Percentiles rank a stretch among this genome's conserved stretches.
These are phyloP conservation scores for Grammothele lineata DNA, from an alignment of 768 basidiomycete genomes.

Conservation along the genomic window DNA sequence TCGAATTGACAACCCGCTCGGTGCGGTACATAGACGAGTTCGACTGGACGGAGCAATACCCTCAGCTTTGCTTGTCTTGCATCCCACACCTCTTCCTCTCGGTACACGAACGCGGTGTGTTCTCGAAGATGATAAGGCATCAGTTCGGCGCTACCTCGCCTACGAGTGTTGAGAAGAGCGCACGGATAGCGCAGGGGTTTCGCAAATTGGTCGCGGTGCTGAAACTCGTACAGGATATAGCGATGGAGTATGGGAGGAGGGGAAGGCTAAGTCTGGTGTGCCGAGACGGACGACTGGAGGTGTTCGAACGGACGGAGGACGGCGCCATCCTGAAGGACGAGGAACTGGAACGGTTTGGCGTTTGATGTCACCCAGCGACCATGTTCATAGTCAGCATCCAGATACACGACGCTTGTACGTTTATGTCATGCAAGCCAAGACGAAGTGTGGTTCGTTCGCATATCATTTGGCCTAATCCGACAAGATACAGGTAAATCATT, in stretches of 20 bases:
- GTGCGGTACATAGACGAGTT: conserved; percentile 12
- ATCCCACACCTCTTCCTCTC: conserved; percentile 59
- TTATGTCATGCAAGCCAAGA: no score
- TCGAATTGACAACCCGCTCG: conserved; percentile 27
- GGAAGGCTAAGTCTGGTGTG: conserved; percentile 58
- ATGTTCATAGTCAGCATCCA: no score
- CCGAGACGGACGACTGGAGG: conserved; percentile 35
- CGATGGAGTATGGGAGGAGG: conserved; percentile 46
- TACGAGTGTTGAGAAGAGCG: conserved; percentile 18
- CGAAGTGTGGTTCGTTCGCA: no score
- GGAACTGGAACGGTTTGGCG: conserved; percentile 27
- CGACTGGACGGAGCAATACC: conserved; percentile 59
- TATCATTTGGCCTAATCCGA: no score
- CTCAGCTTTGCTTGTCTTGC: conserved; percentile 67
- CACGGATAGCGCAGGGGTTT: conserved; percentile 24
- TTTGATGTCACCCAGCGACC: no score
- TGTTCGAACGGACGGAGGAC: conserved; percentile 45
- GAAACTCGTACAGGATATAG: conserved; percentile 41
- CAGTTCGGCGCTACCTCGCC: conserved; percentile 21
- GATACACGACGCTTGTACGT: no score
- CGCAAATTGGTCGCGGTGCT: conserved; percentile 27
- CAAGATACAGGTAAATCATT: no score
- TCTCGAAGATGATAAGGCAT: conserved; percentile 45
- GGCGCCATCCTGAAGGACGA: conserved; percentile 37
- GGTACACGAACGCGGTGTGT: conserved; percentile 50